Conservation (phyloP, 192 early-diverging fungal genomes). For the Jimgerdemannia lactiflua region DNA sequence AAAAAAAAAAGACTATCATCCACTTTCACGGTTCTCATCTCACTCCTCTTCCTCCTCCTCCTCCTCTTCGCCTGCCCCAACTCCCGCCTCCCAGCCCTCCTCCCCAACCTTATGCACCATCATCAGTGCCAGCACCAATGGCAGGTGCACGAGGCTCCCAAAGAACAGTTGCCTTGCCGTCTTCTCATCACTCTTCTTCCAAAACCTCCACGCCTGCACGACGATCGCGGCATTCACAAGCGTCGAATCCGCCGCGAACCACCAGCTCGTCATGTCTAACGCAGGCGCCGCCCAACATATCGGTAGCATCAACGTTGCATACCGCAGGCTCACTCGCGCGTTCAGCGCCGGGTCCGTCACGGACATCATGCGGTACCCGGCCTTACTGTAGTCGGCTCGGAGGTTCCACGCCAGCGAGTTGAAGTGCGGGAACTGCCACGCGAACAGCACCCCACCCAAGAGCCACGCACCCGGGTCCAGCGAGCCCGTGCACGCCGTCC, state of each 20-base stretch:
- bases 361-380: constrained; percentile 96
- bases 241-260: constrained; percentile 76
- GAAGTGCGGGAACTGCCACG: constrained; percentile 99
- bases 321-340: constrained; percentile 81
- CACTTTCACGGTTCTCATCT: not conserved
- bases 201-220: constrained; percentile 73
- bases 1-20: no score
- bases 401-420: constrained; percentile 92
- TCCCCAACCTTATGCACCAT: constrained; percentile 80
- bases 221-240: constrained; percentile 76
- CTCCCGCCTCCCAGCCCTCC: constrained; percentile 20
- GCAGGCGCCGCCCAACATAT: constrained; percentile 53
- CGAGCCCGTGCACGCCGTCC: constrained; percentile 81
- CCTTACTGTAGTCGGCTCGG: constrained; percentile 92
- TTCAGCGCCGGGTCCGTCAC: constrained; percentile 87
- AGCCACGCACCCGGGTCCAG: constrained; percentile 78
- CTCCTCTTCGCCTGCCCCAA: not conserved
- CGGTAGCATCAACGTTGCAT: constrained; percentile 76
- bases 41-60: not conserved
- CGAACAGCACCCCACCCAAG: constrained; percentile 79
- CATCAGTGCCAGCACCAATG: constrained; percentile 80
- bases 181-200: constrained; percentile 74
- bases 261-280: constrained; percentile 74
- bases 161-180: constrained; percentile 90
- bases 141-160: constrained; percentile 85